Evolutionary conservation across 768 basidiomycete genomes (phyloP).

Genomic region (Saitozyma sp.): DNA sequence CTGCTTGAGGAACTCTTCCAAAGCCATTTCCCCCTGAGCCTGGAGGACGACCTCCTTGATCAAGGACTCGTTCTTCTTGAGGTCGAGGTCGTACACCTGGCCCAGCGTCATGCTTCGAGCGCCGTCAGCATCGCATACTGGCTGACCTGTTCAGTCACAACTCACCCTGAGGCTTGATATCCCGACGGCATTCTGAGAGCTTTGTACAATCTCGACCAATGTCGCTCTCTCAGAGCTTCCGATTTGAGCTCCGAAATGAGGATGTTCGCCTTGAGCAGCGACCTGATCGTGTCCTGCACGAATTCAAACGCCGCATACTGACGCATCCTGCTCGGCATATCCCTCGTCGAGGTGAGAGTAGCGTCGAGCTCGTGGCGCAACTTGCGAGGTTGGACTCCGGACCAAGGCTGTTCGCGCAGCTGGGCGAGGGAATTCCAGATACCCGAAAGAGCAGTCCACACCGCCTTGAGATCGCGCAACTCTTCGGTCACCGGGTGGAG

Average conservation of each 20-base stretch:
- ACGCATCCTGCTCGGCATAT: conserved; percentile 98
- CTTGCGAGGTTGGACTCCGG: conserved; percentile 90
- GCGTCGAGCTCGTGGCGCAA: conserved; percentile 88
- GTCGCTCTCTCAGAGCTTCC: conserved; percentile 93
- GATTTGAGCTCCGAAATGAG: conserved; percentile 93
- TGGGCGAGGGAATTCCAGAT: conserved; percentile 93
- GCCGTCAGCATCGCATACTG: not conserved
- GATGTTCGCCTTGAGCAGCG: conserved; percentile 82
- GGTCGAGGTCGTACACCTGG: conserved; percentile 92
- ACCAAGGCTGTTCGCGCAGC: conserved; percentile 83
- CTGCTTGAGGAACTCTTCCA: conserved; percentile 92
- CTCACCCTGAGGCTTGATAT: conserved; percentile 72
- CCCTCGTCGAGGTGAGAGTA: conserved; percentile 88
- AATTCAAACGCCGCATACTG: conserved; percentile 99
- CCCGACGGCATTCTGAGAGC: conserved; percentile 71
- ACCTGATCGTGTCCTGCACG: conserved; percentile 85
- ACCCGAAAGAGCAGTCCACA: conserved; percentile 97
- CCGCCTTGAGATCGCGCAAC: conserved; percentile 90
- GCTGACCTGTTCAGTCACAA: conserved; percentile 3
- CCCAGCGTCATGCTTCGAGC: conserved; percentile 81
- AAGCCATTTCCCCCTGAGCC: conserved; percentile 96
- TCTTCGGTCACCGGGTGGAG: conserved; percentile 94
- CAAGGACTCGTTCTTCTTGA: conserved; percentile 83
- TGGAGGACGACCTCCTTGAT: conserved; percentile 96
- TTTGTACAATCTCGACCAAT: conserved; percentile 98